phyloP scores from a whole-genome alignment of 2,329 filamentous ascomycete species.

The Aspergillus uvarum region DNA sequence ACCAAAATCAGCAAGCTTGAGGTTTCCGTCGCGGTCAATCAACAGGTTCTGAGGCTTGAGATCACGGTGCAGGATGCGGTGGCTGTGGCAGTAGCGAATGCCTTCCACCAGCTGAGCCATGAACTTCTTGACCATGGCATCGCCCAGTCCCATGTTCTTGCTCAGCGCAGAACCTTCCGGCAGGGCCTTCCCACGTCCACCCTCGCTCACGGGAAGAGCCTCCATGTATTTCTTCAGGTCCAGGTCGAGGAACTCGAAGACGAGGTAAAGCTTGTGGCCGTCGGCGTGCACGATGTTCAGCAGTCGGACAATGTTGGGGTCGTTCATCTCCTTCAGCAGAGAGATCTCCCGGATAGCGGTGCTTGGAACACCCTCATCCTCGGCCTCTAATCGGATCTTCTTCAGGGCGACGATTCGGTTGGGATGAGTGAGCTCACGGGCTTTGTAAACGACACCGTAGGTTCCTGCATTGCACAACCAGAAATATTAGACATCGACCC shows the following conservation, averaged over 20 bases:
- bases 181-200: slow-evolving; percentile 79
- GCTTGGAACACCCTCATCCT: slow-evolving; percentile 89
- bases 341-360: slow-evolving; percentile 95
- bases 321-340: slow-evolving; percentile 89
- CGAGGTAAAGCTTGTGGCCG: slow-evolving; percentile 90
- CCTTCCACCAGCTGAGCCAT: slow-evolving; percentile 85
- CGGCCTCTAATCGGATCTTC: slow-evolving; percentile 92
- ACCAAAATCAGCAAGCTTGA: slow-evolving; percentile 89
- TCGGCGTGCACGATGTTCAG: slow-evolving; percentile 93
- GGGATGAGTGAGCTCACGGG: slow-evolving; percentile 75
- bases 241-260: slow-evolving; percentile 86
- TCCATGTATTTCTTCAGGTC: slow-evolving; percentile 98
- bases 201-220: slow-evolving; percentile 77
- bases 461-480: slow-evolving; percentile 60
- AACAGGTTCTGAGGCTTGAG: slow-evolving; percentile 88
- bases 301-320: slow-evolving; percentile 84
- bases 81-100: slow-evolving; percentile 83
- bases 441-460: slow-evolving; percentile 95
- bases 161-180: slow-evolving; percentile 71
- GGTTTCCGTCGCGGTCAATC: slow-evolving; percentile 80
- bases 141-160: slow-evolving; percentile 69
- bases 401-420: slow-evolving; percentile 89
- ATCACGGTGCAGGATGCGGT: slow-evolving; percentile 83
- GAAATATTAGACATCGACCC: neutral
- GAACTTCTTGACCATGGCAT: slow-evolving; percentile 86